phyloP scores from a whole-genome alignment of 371 early-diverging fungal genomes.

The Syncephalis fuscata region DNA sequence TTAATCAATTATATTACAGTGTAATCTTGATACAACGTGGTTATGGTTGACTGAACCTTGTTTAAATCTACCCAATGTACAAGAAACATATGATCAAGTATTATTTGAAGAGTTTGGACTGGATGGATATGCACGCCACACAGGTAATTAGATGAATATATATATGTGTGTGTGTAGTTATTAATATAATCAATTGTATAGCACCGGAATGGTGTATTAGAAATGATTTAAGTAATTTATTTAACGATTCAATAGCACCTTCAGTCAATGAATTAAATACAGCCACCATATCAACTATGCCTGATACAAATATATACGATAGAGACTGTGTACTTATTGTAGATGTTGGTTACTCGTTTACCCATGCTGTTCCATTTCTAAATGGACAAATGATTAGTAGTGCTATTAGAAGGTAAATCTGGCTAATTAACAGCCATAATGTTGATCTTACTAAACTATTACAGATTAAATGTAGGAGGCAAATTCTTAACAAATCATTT shows the following conservation, averaged over 20 bases:
- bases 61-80: constrained; percentile 56
- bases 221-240: constrained; percentile 6
- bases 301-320: too few relatives aligned
- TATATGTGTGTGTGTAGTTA: constrained; percentile 9
- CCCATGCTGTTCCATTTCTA: constrained; percentile 58
- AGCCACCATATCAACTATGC: too few relatives aligned
- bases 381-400: constrained; percentile 30
- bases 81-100: constrained; percentile 58
- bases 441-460: not conserved
- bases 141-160: constrained; percentile 14
- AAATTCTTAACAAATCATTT: constrained; percentile 70
- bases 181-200: too few relatives aligned
- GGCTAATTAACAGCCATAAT: not conserved
- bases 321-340: constrained; percentile 50
- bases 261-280: too few relatives aligned
- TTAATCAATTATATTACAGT: constrained; percentile 12
- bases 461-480: constrained; percentile 68
- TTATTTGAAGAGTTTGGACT: constrained; percentile 77
- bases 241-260: constrained; percentile 8
- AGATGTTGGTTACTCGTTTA: constrained; percentile 70
- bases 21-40: constrained; percentile 37
- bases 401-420: constrained; percentile 23
- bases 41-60: constrained; percentile 66
- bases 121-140: constrained; percentile 33
- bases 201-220: too few relatives aligned